Evolutionary conservation across 164 flowering plant species (phyloP), one percentile per base, ranked within the genome.

Genomic region (Chloranthus sessilifolius): DNA sequence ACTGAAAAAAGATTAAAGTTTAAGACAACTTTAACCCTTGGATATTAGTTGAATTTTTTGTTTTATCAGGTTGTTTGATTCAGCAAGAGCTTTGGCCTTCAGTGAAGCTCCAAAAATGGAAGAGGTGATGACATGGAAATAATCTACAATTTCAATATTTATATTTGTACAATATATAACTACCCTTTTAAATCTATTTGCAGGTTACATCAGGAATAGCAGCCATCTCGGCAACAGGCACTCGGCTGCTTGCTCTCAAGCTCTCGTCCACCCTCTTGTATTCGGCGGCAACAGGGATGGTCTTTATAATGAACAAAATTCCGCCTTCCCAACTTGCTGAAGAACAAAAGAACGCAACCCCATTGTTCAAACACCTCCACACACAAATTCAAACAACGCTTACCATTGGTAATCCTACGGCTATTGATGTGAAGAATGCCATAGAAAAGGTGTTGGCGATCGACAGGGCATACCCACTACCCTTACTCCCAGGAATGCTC

Each of bases 271-370:
- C 62, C 1, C 25, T 70, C 0, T 16, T 83, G 21, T 80, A 61
- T 24, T 16, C 63, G 3, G 80, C 84, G 3, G 82, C 82, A 5
- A 73, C 84, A 0, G 77, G 77, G 16, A 56, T 83, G 55, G 22
- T 76, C 47, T 17, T 66, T 40, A 52, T 76, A 24, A 71, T 80
- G 75, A 80, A 75, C 69, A 79, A 68, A 57, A 72, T 79, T 49
- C 89, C 79, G 37, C 90, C 90, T 0, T 83, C 86, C 0, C 90
- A 83, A 35, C 74, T 80, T 0, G 86, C 77, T 3, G 86, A 83
- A 61, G 86, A 83, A 45, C 90, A 80, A 44, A 37, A 82, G 8
- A 76, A 80, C 16, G 82, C 81, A 0, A 38, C 70, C 0, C 74
- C 82, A 47, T 37, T 78, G 64, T 80, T 78, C 63, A 71, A 69